Conservation (phyloP, 306 rosid genomes). For the Castanea crenata region DNA sequence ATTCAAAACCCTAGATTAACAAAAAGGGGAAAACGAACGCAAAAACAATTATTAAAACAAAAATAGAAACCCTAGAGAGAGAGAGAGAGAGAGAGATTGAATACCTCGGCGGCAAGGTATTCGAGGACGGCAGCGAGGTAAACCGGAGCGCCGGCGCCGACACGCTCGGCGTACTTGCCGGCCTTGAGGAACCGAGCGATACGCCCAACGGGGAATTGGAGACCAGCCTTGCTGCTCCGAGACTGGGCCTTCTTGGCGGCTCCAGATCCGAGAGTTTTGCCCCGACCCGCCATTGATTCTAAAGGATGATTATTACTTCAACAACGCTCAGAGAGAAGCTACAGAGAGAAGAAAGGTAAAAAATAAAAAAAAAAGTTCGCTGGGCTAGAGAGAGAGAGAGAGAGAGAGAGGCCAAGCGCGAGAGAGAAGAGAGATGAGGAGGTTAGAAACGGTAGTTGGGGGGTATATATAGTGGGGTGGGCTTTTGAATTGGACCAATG, state of each 20-base stretch:
- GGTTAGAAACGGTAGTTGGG: background rate
- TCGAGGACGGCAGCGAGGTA: constrained; percentile 91
- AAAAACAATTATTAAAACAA: background rate
- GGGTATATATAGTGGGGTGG: constrained; percentile 39
- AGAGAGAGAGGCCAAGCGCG: background rate
- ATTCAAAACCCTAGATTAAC: constrained; percentile 44
- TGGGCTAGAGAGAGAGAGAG: background rate
- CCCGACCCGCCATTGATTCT: constrained; percentile 64
- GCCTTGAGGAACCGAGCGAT: constrained; percentile 85
- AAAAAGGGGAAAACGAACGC: too few relatives aligned
- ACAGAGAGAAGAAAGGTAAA: background rate
- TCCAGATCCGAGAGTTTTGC: constrained; percentile 74
- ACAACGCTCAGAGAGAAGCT: too few relatives aligned
- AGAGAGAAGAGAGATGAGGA: background rate
- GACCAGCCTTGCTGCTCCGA: constrained; percentile 83
- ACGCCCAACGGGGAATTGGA: constrained; percentile 93
- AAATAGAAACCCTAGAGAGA: background rate
- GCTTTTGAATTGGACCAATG: constrained; percentile 32
- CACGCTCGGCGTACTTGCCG: constrained; percentile 89
- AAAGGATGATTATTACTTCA: background rate
- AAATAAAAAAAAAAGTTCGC: too few relatives aligned
- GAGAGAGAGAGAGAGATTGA: background rate
- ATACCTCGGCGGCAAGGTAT: constrained; percentile 90
- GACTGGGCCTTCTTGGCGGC: constrained; percentile 80
- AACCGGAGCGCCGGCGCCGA: constrained; percentile 94